phyloP scores from a whole-genome alignment of 2,329 filamentous ascomycete genomes.

The Ceratocystis cubensis region DNA sequence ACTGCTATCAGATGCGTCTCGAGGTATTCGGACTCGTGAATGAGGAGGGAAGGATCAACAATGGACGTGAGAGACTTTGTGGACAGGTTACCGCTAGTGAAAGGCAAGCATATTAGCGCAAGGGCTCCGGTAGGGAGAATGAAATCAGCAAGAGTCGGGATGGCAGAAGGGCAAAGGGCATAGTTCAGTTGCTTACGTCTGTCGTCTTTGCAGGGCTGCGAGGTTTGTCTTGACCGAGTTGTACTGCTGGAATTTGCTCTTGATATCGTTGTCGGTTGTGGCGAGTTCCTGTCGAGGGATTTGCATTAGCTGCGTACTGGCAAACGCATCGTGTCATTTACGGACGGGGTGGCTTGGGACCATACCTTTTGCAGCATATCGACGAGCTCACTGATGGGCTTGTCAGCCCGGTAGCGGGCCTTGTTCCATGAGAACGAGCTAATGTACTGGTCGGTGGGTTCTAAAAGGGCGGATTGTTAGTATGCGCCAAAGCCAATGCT shows the following conservation, averaged over 20 bases:
- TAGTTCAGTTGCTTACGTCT: conserved; percentile 50
- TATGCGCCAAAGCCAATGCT: not conserved
- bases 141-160: not conserved
- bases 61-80: conserved; percentile 89
- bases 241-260: conserved; percentile 87
- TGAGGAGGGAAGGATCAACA: conserved; percentile 64
- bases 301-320: not conserved
- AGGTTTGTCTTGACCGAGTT: conserved; percentile 80
- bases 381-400: conserved; percentile 74
- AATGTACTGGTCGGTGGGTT: conserved; percentile 90
- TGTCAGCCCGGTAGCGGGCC: conserved; percentile 90
- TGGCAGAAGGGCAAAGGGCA: not conserved
- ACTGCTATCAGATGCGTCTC: conserved; percentile 91
- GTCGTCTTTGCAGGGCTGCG: conserved; percentile 67
- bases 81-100: conserved; percentile 67
- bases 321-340: not conserved
- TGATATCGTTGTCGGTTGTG: conserved; percentile 92
- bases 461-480: conserved; percentile 34
- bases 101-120: conserved; percentile 19
- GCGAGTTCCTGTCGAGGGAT: conserved; percentile 54
- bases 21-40: conserved; percentile 89
- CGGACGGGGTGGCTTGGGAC: not conserved
- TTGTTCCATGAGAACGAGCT: conserved; percentile 91
- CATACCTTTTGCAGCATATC: conserved; percentile 73
- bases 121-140: not conserved